A percentile compares a stretch with the other conserved stretches of the same genome.
Evolutionary conservation across 139 green algal species (phyloP).

Genomic region (Ettlia oleoabundans): DNA sequence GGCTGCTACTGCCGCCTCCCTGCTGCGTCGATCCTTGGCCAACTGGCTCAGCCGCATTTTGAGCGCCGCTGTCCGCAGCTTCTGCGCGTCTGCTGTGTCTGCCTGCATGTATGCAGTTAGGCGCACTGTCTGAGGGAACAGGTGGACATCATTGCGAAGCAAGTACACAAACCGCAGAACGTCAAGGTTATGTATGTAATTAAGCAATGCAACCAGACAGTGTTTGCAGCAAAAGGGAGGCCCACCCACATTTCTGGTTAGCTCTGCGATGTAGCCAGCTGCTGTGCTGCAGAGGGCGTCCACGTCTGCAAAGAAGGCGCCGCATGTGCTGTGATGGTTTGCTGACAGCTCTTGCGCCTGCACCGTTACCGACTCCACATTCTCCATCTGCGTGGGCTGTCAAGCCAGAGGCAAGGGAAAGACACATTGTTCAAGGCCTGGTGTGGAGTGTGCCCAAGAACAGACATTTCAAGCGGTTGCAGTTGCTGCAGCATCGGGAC

Average conservation of each 20-base stretch:
- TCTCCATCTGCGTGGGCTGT: background rate
- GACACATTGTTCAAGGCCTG: background rate
- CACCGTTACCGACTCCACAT: background rate
- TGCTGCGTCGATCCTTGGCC: background rate
- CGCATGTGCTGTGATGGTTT: background rate
- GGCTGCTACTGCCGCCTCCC: background rate
- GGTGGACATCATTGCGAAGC: background rate
- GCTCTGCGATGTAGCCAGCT: background rate
- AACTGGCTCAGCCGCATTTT: slow-evolving; percentile 16
- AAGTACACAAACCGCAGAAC: no score
- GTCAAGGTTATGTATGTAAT: no score
- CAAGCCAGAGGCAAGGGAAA: no score
- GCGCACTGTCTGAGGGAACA: no score
- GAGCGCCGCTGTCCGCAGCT: slow-evolving; percentile 10
- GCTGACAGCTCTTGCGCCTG: background rate
- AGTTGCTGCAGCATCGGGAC: background rate
- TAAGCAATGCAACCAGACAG: background rate
- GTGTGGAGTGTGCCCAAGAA: no score
- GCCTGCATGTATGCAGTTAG: slow-evolving; percentile 8
- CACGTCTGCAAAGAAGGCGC: background rate
- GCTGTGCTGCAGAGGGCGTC: background rate
- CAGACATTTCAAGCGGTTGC: background rate
- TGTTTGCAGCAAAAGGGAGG: background rate
- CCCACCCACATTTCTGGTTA: background rate
- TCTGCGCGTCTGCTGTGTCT: background rate